A percentile compares a stretch with the other conserved stretches of the same genome.
phyloP scores from a whole-genome alignment of 495 filamentous ascomycete genomes.

The Viridothelium virens region DNA sequence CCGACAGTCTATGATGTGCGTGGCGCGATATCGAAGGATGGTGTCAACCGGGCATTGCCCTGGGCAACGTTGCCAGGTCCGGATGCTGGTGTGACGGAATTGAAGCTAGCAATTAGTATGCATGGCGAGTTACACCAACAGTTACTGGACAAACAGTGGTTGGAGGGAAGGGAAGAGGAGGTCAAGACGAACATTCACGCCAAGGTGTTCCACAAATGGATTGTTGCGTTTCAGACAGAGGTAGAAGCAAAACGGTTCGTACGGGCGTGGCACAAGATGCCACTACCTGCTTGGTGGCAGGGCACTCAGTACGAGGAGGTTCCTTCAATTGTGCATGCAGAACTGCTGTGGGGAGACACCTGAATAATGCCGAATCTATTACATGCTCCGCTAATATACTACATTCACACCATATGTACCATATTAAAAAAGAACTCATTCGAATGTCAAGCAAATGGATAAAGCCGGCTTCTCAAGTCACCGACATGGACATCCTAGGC shows the following conservation, averaged over 20 bases:
- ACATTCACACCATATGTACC: neutral
- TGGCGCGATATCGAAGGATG: neutral
- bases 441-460: neutral
- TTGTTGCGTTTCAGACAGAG: conserved; percentile 3
- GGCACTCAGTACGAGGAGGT: conserved; percentile 1
- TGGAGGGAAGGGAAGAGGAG: neutral
- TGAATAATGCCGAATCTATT: neutral
- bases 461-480: neutral
- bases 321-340: neutral
- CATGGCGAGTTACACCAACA: neutral
- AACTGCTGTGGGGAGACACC: conserved; percentile 1
- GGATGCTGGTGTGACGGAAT: neutral
- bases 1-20: neutral
- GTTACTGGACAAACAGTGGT: neutral
- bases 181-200: neutral
- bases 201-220: neutral
- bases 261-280: conserved; percentile 6
- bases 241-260: conserved; percentile 6
- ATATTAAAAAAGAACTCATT: neutral
- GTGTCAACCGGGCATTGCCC: neutral
- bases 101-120: conserved; percentile 2
- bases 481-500: conserved; percentile 8
- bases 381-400: neutral
- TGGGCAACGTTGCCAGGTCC: neutral
- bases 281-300: conserved; percentile 2